Evolutionary conservation across 1,284 basidiomycete genomes (phyloP).

Genomic region (Trichosporon sp.): DNA sequence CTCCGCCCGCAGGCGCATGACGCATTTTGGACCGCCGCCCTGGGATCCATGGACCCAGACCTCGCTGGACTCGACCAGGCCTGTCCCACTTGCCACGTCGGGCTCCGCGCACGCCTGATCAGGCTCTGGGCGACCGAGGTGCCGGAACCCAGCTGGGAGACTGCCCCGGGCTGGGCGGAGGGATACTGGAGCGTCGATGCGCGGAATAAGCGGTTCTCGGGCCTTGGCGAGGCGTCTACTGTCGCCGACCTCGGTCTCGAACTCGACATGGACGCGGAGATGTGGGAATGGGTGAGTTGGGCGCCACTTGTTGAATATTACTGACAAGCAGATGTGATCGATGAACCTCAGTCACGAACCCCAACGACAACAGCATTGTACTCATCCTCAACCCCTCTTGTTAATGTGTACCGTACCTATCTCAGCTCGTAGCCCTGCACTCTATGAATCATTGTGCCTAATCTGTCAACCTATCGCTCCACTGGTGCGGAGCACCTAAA

Average conservation of each 20-base stretch:
- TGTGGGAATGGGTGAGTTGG: constrained; percentile 13
- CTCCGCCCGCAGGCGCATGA: constrained; percentile 3
- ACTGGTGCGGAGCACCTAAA: background rate
- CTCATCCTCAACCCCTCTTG: background rate
- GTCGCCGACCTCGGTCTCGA: background rate
- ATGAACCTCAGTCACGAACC: background rate
- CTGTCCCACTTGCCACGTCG: constrained; percentile 1
- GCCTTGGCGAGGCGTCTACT: background rate
- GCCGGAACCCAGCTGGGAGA: constrained; percentile 15
- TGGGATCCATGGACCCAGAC: constrained; percentile 9
- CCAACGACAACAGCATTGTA: background rate
- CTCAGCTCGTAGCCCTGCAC: background rate
- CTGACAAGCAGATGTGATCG: background rate
- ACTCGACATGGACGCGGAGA: constrained; percentile 11
- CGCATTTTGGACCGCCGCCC: constrained; percentile 6
- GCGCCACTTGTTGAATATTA: background rate
- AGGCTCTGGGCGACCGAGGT: constrained; percentile 14
- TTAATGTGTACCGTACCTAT: background rate
- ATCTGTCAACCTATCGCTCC: background rate
- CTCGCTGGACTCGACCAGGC: constrained; percentile 13
- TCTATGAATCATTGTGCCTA: background rate
- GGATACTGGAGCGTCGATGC: constrained; percentile 15
- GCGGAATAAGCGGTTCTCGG: background rate
- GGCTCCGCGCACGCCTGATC: constrained; percentile 12
- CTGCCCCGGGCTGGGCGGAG: background rate